Evolutionary conservation across 1,284 basidiomycete genomes (phyloP).

Genomic region (Ganoderma lingzhi): DNA sequence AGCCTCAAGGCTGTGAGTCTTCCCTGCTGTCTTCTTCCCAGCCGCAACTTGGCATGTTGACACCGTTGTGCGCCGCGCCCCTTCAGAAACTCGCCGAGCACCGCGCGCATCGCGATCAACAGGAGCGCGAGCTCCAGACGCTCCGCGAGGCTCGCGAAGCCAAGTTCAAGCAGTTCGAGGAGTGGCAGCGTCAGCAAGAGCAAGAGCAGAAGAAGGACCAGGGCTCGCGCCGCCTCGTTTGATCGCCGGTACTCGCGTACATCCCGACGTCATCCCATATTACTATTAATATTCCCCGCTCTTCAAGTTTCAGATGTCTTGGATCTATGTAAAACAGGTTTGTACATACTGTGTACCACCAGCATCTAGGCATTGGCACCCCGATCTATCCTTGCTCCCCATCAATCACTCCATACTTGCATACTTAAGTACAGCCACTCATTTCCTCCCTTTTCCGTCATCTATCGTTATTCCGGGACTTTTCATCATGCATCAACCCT

Average conservation of each 20-base stretch:
- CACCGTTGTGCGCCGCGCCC: not conserved
- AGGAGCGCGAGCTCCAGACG: slow-evolving; percentile 46
- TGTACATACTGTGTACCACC: slow-evolving; percentile 6
- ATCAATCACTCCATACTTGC: not conserved
- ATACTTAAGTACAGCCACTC: not conserved
- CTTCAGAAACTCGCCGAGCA: slow-evolving; percentile 68
- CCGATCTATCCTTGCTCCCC: not conserved
- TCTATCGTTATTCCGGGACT: slow-evolving; percentile 9
- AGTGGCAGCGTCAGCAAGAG: slow-evolving; percentile 39
- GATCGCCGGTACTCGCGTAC: not conserved
- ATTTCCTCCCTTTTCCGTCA: not conserved
- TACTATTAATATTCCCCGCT: not conserved
- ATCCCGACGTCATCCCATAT: not conserved
- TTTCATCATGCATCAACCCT: not conserved
- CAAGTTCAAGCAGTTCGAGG: slow-evolving; percentile 46
- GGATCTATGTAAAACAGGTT: not conserved
- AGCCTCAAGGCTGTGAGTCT: slow-evolving; percentile 64
- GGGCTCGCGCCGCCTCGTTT: slow-evolving; percentile 33
- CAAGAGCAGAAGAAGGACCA: slow-evolving; percentile 27
- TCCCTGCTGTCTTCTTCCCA: not conserved
- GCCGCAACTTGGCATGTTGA: not conserved
- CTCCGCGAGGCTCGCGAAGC: slow-evolving; percentile 46
- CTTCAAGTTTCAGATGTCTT: not conserved
- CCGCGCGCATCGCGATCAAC: slow-evolving; percentile 59
- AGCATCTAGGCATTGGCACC: slow-evolving; percentile 2